Evolutionary conservation across 805 yeast species (phyloP).

Genomic region (Candida berthetii): DNA sequence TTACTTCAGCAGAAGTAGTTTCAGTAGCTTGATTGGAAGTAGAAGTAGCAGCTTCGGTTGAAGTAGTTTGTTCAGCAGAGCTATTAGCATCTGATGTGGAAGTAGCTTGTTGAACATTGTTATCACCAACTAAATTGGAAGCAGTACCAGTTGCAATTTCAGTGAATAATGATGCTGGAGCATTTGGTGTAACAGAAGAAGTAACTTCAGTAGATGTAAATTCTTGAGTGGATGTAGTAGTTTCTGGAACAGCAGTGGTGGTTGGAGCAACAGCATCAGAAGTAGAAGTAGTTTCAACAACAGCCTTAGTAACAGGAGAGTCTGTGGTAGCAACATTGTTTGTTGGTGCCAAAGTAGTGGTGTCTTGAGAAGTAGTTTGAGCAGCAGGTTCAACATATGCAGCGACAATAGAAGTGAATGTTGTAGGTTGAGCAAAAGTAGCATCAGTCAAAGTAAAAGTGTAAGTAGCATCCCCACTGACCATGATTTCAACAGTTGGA

Average conservation of each 20-base stretch:
- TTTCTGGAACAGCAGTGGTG: constrained; percentile 7
- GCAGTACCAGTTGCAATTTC: constrained; percentile 10
- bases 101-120: constrained; percentile 1
- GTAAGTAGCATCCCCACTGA: constrained; percentile 29
- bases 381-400: constrained; percentile 8
- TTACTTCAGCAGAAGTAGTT: constrained; percentile 9
- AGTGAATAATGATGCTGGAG: constrained; percentile 1
- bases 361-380: not conserved
- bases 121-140: constrained; percentile 2
- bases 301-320: constrained; percentile 7
- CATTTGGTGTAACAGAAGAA: constrained; percentile 9
- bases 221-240: constrained; percentile 2
- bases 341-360: constrained; percentile 13
- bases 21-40: constrained; percentile 1
- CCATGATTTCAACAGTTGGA: constrained; percentile 32
- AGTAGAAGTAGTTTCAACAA: constrained; percentile 9
- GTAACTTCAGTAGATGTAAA: constrained; percentile 7
- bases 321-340: constrained; percentile 1
- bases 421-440: constrained; percentile 27
- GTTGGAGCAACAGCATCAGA: constrained; percentile 10
- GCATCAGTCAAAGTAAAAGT: constrained; percentile 29
- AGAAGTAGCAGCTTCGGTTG: constrained; percentile 4
- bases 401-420: constrained; percentile 23
- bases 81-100: not conserved
- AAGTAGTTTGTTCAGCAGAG: constrained; percentile 1